phyloP scores from a whole-genome alignment of 441 rosid genomes.

The Pelargonium australe region DNA sequence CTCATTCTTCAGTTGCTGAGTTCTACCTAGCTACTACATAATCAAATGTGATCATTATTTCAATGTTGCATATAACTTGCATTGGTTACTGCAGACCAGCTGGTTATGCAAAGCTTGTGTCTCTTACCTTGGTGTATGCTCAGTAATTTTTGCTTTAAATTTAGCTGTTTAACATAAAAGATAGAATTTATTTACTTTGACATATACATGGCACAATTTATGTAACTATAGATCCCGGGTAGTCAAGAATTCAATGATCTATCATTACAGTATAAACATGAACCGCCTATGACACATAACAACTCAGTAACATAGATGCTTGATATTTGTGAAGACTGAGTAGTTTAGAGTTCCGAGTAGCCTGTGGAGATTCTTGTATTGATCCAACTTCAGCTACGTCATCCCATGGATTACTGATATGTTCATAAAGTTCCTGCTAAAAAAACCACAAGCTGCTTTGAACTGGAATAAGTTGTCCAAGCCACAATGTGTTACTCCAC shows the following conservation, averaged over 20 bases:
- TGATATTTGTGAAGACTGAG: not conserved
- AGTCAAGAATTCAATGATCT: not conserved
- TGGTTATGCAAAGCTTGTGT: not conserved
- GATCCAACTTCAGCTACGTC: too few relatives aligned
- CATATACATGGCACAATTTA: not conserved
- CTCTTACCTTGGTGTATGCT: not conserved
- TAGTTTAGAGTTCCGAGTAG: not conserved
- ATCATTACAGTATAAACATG: not conserved
- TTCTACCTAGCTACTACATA: not conserved
- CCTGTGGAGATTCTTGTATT: too few relatives aligned
- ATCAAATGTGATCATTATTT: not conserved
- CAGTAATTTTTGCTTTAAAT: not conserved
- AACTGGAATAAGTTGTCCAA: not conserved
- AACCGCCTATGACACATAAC: not conserved
- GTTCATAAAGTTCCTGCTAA: not conserved
- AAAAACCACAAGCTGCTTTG: not conserved
- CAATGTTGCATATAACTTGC: not conserved
- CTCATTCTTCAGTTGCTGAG: not conserved
- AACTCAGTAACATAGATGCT: not conserved
- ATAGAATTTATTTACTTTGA: not conserved
- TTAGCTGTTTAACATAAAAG: not conserved
- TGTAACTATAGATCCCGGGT: not conserved
- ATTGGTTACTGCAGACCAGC: not conserved
- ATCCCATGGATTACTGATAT: not conserved
- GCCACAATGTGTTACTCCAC: not conserved